These are phyloP conservation scores for Bretschneidera sinensis DNA, from an alignment of 345 rosid species.

Conservation along the genomic window DNA sequence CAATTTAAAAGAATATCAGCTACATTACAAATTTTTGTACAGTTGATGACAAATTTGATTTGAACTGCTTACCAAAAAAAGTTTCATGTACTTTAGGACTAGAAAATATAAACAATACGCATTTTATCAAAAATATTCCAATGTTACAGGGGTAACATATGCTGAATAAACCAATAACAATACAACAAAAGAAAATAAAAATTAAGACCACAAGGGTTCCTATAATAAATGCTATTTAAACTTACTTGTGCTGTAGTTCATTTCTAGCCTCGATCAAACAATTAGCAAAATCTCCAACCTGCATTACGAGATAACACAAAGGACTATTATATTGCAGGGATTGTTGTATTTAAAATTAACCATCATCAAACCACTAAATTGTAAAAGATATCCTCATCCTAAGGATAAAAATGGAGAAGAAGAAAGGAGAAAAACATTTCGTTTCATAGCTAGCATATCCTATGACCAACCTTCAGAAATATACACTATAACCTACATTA, in stretches of 20 bases:
- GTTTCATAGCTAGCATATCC: no score
- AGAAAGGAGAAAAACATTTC: background rate
- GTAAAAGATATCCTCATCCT: background rate
- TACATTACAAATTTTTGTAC: no score
- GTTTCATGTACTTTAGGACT: background rate
- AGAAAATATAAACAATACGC: background rate
- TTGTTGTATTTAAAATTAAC: background rate
- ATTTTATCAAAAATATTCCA: no score
- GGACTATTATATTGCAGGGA: background rate
- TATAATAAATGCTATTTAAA: background rate
- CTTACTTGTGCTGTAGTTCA: conserved; percentile 85
- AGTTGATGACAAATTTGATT: background rate
- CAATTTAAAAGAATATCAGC: no score
- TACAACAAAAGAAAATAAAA: no score
- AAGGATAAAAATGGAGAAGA: background rate
- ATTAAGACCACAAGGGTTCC: no score
- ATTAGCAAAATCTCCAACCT: conserved; percentile 86
- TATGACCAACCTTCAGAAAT: no score
- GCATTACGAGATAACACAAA: conserved; percentile 13
- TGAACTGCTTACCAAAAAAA: background rate
- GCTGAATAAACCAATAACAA: no score
- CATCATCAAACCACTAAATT: background rate
- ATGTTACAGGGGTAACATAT: no score
- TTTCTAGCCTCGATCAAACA: conserved; percentile 72
- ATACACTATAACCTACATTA: no score